Conservation (phyloP, 495 filamentous ascomycete genomes). For the Annulohypoxylon moriforme region DNA sequence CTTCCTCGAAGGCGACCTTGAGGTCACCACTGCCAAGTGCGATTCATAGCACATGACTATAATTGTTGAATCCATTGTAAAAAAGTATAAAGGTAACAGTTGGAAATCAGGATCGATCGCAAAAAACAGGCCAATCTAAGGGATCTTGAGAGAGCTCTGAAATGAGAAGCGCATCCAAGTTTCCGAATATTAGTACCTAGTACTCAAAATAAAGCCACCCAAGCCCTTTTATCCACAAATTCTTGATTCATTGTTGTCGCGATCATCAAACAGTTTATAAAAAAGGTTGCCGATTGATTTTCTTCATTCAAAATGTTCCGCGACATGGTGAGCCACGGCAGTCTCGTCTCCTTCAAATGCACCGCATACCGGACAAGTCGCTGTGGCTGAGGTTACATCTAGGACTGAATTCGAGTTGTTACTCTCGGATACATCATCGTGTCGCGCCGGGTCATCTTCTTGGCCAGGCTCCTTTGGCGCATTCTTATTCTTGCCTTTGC, state of each 20-base stretch:
- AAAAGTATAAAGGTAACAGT: neutral
- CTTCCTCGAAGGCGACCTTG: slow-evolving; percentile 10
- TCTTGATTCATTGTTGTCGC: neutral
- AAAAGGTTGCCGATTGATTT: neutral
- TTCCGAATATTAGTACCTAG: too few relatives aligned
- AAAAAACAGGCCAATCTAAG: neutral
- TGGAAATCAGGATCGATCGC: neutral
- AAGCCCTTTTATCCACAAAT: neutral
- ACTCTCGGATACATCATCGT: slow-evolving; percentile 14
- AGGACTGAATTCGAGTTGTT: slow-evolving; percentile 9
- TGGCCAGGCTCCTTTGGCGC: slow-evolving; percentile 27
- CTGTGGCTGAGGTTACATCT: slow-evolving; percentile 39
- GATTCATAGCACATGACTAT: slow-evolving; percentile 12
- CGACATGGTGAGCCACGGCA: slow-evolving; percentile 69
- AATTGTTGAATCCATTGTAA: neutral
- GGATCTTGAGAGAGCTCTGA: neutral
- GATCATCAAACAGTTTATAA: neutral
- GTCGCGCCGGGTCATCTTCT: slow-evolving; percentile 21
- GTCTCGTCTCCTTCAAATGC: slow-evolving; percentile 68
- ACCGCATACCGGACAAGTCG: slow-evolving; percentile 68
- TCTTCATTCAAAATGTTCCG: slow-evolving; percentile 61
- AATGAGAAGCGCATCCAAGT: neutral
- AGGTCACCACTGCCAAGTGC: slow-evolving; percentile 18
- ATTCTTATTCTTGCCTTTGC: slow-evolving; percentile 44
- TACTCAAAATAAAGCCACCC: neutral